These are phyloP conservation scores for Ganoderma leucocontextum DNA, from an alignment of 1,284 basidiomycete species.

Conservation along the genomic window DNA sequence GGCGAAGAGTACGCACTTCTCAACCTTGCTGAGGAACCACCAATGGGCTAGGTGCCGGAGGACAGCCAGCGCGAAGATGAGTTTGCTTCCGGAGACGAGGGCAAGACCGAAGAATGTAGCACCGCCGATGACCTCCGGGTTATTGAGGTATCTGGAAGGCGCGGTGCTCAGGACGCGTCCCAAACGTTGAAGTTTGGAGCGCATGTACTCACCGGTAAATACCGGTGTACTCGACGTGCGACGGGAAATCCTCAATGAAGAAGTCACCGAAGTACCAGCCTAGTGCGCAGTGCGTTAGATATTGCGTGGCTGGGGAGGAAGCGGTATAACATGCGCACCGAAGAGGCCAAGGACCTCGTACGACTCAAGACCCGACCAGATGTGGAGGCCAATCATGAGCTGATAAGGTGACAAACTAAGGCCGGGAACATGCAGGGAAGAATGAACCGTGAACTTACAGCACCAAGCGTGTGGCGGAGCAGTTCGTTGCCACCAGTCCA, in stretches of 20 bases:
- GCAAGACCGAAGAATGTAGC: conserved; percentile 95
- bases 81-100: conserved; percentile 89
- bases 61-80: conserved; percentile 87
- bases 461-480: conserved; percentile 87
- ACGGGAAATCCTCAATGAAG: conserved; percentile 94
- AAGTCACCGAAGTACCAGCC: conserved; percentile 99
- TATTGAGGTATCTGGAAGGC: conserved; percentile 81
- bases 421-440: background rate
- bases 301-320: background rate
- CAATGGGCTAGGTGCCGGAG: conserved; percentile 86
- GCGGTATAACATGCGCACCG: conserved; percentile 53
- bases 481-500: conserved; percentile 94
- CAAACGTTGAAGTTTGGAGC: background rate
- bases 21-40: conserved; percentile 92
- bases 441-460: conserved; percentile 57
- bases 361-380: conserved; percentile 91
- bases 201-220: conserved; percentile 79
- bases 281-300: conserved; percentile 38
- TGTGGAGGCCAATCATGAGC: conserved; percentile 88
- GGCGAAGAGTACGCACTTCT: conserved; percentile 68
- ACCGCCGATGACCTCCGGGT: conserved; percentile 96
- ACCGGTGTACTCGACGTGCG: conserved; percentile 93
- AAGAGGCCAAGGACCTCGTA: conserved; percentile 95
- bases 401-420: conserved; percentile 40
- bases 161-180: background rate